A percentile compares a stretch with the other conserved stretches of the same genome.
phyloP scores from a whole-genome alignment of 257 asterid species.

The Solanum tarijense region DNA sequence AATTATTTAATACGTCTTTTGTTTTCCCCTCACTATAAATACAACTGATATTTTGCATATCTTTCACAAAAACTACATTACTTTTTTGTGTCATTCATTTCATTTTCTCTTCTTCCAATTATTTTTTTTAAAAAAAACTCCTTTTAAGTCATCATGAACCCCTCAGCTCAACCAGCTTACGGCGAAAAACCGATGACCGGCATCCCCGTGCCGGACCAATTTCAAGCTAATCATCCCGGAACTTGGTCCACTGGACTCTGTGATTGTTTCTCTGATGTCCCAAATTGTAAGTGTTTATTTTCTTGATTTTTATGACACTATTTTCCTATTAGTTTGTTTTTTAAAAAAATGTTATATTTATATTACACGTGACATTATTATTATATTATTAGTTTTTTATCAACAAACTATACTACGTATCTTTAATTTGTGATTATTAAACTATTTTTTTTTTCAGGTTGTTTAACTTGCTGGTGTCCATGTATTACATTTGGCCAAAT shows the following conservation, averaged over 20 bases:
- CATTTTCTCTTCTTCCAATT: not conserved
- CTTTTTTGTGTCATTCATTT: not conserved
- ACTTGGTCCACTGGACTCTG: slow-evolving; percentile 40
- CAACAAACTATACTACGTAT: accelerated
- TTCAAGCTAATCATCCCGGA: slow-evolving; percentile 1
- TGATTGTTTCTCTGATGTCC: slow-evolving; percentile 22
- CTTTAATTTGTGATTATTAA: too few relatives aligned
- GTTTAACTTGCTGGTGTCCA: slow-evolving; percentile 19
- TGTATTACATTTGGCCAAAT: slow-evolving; percentile 26
- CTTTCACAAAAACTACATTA: not conserved
- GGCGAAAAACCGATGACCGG: not conserved
- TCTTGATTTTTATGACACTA: too few relatives aligned
- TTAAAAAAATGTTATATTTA: too few relatives aligned
- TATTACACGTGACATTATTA: too few relatives aligned
- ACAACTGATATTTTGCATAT: not conserved
- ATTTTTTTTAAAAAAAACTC: not conserved
- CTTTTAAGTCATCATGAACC: not conserved
- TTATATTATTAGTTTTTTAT: too few relatives aligned
- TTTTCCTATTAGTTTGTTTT: not conserved
- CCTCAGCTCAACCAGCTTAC: not conserved
- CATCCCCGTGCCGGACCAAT: not conserved
- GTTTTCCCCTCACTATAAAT: not conserved
- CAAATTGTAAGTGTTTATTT: slow-evolving; percentile 21
- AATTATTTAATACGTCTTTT: too few relatives aligned
- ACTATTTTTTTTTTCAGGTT: slow-evolving; percentile 7